Base-by-base conservation (phyloP, 371 early-diverging fungal genomes). In the Blakeslea trispora region DNA sequence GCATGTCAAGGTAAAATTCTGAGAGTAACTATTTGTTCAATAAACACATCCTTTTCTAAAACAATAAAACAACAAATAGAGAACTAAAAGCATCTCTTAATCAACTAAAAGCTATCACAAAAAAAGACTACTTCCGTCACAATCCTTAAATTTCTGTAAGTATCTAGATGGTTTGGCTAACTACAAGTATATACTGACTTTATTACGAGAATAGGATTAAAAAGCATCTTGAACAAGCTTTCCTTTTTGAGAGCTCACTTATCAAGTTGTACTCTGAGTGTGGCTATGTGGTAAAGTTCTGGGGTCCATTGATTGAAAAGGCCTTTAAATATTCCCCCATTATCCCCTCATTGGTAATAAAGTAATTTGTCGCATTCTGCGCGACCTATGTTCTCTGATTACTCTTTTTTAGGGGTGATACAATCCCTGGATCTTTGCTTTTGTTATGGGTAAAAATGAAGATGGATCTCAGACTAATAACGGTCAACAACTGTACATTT, bases 311-410 rank as follows among this genome's bases (percentile, higher is more conserved):
- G 21, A 49, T 59, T 19, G 59, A 59, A 53, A 59, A 59, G 17
- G 43, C 24, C 13, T 53, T 59, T n/a, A 59, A 52, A 52, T 48
- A 47, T 18, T 34, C 59, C 28, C 40, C 52, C 22, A 59, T 48
- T 47, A 59, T 48, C n/a, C 31, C 53, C 59, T 40, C 59, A 59
- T 52, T 59, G 47, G 53, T 59, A 59, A 51, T 47, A 46, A 53
- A 53, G 19, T 44, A 49, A 17, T 56, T 50, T 55, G 28, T 57
- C 44, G 23, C 43, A 34, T 50, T 35, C 50, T 57, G 37, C 45
- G 57, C 23, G 57, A 49, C 57, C 50, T 59, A 46, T 47, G 40
- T 53, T 43, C 51, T 57, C 50, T 43, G 43, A 42, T 35, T 50
- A 57, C 57, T 46, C 53, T 53, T 11, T 59, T 53, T 59, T 52